phyloP scores from a whole-genome alignment of 345 rosid species.

The Gossypium australe region DNA sequence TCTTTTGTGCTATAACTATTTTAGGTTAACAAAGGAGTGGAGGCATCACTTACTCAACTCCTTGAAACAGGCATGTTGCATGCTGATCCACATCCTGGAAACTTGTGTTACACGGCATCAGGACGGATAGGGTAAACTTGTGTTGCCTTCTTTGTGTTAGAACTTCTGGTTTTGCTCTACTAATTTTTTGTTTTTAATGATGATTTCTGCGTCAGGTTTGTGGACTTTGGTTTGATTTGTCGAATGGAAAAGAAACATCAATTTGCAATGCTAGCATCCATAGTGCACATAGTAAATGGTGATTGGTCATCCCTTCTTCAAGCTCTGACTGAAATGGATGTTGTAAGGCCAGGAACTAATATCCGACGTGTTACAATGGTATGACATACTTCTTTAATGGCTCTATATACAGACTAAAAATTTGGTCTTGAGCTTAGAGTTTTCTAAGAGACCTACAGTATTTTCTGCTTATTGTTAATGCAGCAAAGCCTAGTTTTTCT shows the following conservation, averaged over 20 bases:
- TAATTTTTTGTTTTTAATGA: slow-evolving; percentile 13
- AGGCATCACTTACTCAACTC: slow-evolving; percentile 87
- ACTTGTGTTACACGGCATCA: slow-evolving; percentile 72
- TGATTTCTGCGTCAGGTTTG: slow-evolving; percentile 49
- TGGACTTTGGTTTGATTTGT: slow-evolving; percentile 94
- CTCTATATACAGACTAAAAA: background rate
- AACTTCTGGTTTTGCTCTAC: slow-evolving; percentile 13
- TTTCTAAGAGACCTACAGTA: slow-evolving; percentile 2
- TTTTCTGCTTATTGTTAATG: background rate
- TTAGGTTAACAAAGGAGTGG: slow-evolving; percentile 89
- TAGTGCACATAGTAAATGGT: slow-evolving; percentile 89
- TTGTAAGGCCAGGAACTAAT: slow-evolving; percentile 74
- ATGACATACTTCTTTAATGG: slow-evolving; percentile 13
- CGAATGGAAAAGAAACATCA: slow-evolving; percentile 90
- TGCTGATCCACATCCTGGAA: slow-evolving; percentile 99
- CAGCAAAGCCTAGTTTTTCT: slow-evolving; percentile 1
- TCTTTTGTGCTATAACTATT: slow-evolving; percentile 14
- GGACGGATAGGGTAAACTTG: slow-evolving; percentile 75
- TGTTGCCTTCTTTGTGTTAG: slow-evolving; percentile 9
- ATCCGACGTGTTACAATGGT: slow-evolving; percentile 69
- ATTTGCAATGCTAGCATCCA: slow-evolving; percentile 88
- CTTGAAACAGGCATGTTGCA: slow-evolving; percentile 93
- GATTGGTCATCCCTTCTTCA: slow-evolving; percentile 80
- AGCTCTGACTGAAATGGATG: slow-evolving; percentile 87
- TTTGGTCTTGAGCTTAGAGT: background rate